Evolutionary conservation across 2,329 filamentous ascomycete genomes (phyloP).

Genomic region (Capronia epimyces): DNA sequence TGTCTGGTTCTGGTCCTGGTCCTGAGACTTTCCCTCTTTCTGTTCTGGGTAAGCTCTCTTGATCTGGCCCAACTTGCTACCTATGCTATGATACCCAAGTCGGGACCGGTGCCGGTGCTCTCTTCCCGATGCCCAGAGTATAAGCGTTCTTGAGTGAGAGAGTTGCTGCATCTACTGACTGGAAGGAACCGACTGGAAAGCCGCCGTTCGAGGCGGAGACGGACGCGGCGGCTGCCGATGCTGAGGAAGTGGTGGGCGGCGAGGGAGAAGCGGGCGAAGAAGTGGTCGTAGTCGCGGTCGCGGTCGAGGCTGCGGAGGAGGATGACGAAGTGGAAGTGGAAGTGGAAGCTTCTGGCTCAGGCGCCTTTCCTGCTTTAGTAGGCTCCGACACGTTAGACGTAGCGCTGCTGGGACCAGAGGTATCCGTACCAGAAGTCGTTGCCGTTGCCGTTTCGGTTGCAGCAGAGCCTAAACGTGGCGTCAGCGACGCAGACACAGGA

Average conservation of each 20-base stretch:
- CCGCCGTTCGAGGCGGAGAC: conserved; percentile 6
- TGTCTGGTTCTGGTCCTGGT: too few relatives aligned
- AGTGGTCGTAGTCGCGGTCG: neutral
- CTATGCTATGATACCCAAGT: conserved; percentile 12
- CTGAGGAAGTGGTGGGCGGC: neutral
- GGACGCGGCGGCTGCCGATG: neutral
- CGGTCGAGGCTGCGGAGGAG: conserved; percentile 6
- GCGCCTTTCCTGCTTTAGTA: conserved; percentile 16
- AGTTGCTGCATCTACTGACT: conserved; percentile 24
- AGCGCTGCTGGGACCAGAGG: conserved; percentile 18
- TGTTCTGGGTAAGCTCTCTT: neutral
- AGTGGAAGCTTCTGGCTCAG: conserved; percentile 12
- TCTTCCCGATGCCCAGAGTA: conserved; percentile 21
- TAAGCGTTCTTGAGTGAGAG: conserved; percentile 24
- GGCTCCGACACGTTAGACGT: conserved; percentile 21
- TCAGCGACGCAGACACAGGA: too few relatives aligned
- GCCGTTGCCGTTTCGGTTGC: conserved; percentile 6
- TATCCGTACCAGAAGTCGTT: conserved; percentile 18
- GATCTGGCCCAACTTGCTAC: neutral
- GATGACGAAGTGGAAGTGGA: conserved; percentile 8
- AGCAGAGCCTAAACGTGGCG: neutral
- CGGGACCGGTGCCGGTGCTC: conserved; percentile 18
- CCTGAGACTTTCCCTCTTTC: conserved; percentile 4
- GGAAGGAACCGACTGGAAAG: conserved; percentile 18
- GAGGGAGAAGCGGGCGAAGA: neutral